phyloP scores from a whole-genome alignment of 257 asterid species.

The Cynanchum wilfordii region DNA sequence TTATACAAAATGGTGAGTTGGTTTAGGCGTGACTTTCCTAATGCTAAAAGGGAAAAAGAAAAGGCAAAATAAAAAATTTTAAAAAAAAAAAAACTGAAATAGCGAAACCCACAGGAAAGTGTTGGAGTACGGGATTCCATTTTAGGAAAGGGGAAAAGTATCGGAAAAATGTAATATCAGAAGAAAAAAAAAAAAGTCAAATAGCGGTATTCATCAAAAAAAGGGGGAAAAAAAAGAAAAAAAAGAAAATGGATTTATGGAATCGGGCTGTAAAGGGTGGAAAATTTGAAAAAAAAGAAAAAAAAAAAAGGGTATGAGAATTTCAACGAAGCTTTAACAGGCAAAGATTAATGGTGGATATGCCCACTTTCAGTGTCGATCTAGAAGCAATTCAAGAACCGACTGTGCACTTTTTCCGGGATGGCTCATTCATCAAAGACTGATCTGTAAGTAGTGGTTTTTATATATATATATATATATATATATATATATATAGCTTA shows the following conservation, averaged over 20 bases:
- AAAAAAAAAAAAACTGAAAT: not conserved
- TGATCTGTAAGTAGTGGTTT: no score
- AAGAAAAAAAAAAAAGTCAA: not conserved
- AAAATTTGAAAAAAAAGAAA: not conserved
- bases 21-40: no score
- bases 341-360: not conserved
- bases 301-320: not conserved
- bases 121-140: not conserved
- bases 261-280: constrained; percentile 1
- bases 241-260: not conserved
- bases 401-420: not conserved
- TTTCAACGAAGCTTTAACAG: not conserved
- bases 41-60: no score
- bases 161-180: not conserved
- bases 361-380: not conserved
- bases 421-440: no score
- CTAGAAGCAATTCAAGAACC: not conserved
- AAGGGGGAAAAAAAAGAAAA: not conserved
- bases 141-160: not conserved
- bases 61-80: no score
- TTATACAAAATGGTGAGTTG: no score
- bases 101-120: not conserved
- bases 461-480: no score
- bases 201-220: not conserved
- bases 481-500: no score